A percentile compares a stretch with the other conserved stretches of the same genome.
Evolutionary conservation across 108 stramenopile genomes (phyloP).

Genomic region (Parmales sp.): DNA sequence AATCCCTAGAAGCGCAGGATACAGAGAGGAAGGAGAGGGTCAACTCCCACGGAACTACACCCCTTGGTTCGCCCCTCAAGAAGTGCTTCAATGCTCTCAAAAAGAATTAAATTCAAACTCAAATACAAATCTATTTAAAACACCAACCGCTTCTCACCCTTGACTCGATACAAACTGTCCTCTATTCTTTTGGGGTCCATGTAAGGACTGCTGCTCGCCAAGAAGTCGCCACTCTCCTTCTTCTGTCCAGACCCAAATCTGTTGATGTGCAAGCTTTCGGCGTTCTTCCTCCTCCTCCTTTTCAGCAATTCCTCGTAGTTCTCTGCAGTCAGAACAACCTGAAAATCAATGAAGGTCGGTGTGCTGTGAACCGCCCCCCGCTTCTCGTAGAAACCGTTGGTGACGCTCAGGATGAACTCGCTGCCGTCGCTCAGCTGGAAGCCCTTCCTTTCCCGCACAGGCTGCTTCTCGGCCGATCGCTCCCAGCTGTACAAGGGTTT

Average conservation of each 20-base stretch:
- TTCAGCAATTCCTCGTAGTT: constrained; percentile 2
- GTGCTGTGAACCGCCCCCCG: not conserved
- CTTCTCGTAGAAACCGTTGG: not conserved
- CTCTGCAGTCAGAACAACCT: not conserved
- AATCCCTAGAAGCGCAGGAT: not conserved
- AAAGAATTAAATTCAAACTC: no score
- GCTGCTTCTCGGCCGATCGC: no score
- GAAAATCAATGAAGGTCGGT: constrained; percentile 1
- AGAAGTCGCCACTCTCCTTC: not conserved
- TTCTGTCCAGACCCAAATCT: not conserved
- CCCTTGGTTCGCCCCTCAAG: not conserved
- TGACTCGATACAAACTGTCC: not conserved
- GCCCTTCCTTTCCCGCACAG: no score
- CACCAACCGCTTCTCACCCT: no score
- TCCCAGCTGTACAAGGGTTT: constrained; percentile 7
- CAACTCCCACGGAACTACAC: not conserved
- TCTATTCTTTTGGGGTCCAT: not conserved
- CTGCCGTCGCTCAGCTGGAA: not conserved
- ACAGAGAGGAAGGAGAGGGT: not conserved
- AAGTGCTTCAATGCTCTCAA: not conserved
- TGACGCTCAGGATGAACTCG: not conserved
- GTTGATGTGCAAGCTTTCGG: not conserved
- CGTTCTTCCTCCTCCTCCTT: not conserved
- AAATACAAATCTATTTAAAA: no score
- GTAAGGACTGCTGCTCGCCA: not conserved